Percentiles rank a stretch among this genome's conserved stretches.
Evolutionary conservation across 441 rosid genomes (phyloP).

Genomic region (Lepidium campestre): DNA sequence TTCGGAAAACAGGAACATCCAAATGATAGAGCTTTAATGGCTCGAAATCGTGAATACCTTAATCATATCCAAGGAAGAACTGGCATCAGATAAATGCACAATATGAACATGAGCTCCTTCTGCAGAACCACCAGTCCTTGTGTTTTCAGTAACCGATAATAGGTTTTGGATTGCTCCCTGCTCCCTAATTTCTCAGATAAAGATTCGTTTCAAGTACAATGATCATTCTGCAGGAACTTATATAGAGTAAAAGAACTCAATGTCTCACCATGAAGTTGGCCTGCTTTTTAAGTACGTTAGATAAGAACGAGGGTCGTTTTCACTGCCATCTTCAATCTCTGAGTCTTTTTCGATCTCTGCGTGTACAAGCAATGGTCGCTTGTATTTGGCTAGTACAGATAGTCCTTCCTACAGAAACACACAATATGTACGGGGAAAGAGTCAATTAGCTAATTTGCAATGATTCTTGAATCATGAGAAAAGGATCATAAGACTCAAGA

Average conservation of each 20-base stretch:
- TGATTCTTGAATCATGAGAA: neutral
- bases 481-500: neutral
- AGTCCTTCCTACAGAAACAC: constrained; percentile 68
- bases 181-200: constrained; percentile 52
- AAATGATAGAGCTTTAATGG: neutral
- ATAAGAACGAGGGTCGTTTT: constrained; percentile 57
- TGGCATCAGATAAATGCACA: constrained; percentile 87
- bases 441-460: neutral
- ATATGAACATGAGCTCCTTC: constrained; percentile 96
- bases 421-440: neutral
- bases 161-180: constrained; percentile 80
- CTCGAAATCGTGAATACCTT: constrained; percentile 40
- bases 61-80: constrained; percentile 68
- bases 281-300: constrained; percentile 76
- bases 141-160: constrained; percentile 58
- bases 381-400: constrained; percentile 68
- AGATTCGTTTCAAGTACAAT: neutral
- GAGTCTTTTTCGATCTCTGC: constrained; percentile 60
- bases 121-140: constrained; percentile 64
- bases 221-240: neutral
- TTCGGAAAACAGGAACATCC: neutral
- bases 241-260: neutral
- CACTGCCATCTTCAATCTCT: constrained; percentile 37
- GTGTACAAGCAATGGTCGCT: constrained; percentile 89
- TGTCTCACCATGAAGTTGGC: constrained; percentile 69